Conservation (phyloP, 2,329 filamentous ascomycete species). For the Juglanconis sp. region DNA sequence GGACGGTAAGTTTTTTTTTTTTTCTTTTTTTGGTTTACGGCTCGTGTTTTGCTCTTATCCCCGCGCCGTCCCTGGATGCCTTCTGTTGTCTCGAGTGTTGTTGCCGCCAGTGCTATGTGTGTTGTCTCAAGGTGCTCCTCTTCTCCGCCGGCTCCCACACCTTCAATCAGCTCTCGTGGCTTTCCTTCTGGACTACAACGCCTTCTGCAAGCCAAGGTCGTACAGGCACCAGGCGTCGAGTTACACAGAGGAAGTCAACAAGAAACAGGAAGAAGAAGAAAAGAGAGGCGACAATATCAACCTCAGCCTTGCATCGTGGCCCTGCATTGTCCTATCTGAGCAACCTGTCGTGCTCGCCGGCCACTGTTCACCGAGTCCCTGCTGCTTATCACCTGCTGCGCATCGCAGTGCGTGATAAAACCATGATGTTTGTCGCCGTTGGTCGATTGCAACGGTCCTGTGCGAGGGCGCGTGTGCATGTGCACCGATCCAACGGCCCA, state of each 20-base stretch:
- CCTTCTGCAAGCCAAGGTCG: too few relatives aligned
- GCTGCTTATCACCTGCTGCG: neutral
- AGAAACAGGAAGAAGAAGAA: neutral
- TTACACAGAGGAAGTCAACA: neutral
- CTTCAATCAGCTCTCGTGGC: neutral
- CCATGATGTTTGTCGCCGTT: constrained; percentile 7
- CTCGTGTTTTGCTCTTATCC: constrained; percentile 8
- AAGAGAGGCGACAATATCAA: neutral
- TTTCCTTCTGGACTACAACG: too few relatives aligned
- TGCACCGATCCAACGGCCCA: constrained; percentile 5
- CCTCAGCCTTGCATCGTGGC: neutral
- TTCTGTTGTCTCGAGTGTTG: neutral
- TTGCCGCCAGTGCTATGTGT: neutral
- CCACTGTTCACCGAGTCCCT: neutral
- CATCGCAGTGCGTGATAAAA: neutral
- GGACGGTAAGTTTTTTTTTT: constrained; percentile 12
- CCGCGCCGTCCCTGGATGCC: neutral
- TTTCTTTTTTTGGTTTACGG: constrained; percentile 2
- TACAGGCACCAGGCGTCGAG: too few relatives aligned
- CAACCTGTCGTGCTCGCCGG: constrained; percentile 5
- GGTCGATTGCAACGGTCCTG: constrained; percentile 4
- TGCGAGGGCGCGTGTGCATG: constrained; percentile 9
- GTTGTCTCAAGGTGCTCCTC: constrained; percentile 1
- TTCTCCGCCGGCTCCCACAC: neutral
- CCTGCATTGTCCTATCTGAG: constrained; percentile 11